phyloP scores from a whole-genome alignment of 1,284 basidiomycete genomes.

The Papiliotrema nemorosa region DNA sequence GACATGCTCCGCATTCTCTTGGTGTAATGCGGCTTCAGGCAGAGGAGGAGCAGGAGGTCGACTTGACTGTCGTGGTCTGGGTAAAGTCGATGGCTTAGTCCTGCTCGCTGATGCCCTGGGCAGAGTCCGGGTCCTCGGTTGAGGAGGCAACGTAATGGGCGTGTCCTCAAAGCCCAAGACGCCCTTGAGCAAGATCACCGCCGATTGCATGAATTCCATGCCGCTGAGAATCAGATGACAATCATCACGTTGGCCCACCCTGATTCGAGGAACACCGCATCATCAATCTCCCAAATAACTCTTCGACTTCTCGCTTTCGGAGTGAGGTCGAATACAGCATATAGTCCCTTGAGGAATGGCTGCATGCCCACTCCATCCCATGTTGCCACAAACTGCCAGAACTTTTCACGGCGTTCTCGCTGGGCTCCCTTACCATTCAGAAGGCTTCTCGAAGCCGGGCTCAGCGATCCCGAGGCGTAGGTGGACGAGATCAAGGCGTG shows the following conservation, averaged over 20 bases:
- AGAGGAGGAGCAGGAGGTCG: constrained; percentile 33
- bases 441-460: constrained; percentile 26
- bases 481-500: constrained; percentile 41
- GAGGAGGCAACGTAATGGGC: constrained; percentile 33
- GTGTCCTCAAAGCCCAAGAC: constrained; percentile 43
- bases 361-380: constrained; percentile 42
- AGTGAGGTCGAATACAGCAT: constrained; percentile 31
- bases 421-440: constrained; percentile 19
- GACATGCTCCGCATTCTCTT: constrained; percentile 4
- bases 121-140: constrained; percentile 23
- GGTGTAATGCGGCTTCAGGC: constrained; percentile 14
- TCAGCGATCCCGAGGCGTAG: constrained; percentile 29
- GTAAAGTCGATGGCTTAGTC: neutral
- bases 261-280: constrained; percentile 46
- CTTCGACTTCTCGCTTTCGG: constrained; percentile 26
- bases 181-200: constrained; percentile 41
- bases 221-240: constrained; percentile 19
- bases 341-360: constrained; percentile 44
- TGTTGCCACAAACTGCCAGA: constrained; percentile 27
- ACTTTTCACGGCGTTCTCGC: constrained; percentile 29
- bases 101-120: constrained; percentile 13
- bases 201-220: constrained; percentile 45
- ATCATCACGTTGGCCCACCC: constrained; percentile 43
- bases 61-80: constrained; percentile 8
- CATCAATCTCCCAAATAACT: constrained; percentile 47